Evolutionary conservation across 257 asterid species (phyloP), one percentile per base, ranked within the genome.

Genomic region (Solanum peruvianum): DNA sequence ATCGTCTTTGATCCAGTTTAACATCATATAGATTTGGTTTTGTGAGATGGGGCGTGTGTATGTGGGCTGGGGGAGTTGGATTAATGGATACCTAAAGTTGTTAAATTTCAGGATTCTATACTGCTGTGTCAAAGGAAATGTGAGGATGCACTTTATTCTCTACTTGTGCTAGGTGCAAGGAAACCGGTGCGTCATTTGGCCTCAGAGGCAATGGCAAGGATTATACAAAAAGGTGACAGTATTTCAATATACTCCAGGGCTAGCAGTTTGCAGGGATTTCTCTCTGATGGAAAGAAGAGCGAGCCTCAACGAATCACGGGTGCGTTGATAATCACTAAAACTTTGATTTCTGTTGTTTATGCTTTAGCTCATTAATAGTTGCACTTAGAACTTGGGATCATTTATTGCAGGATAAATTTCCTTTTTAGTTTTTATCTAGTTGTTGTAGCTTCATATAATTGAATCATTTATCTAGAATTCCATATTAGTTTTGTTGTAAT

Each of bases 151-250:
- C 96, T 97, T 69, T 93, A 95, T 90, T 95, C 99, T 83, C 90
- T 97, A 82, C 94, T 97, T 60, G 97, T 95, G 85, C 95, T 97
- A 29, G 99, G 99, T 88, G 98, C 98, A 72, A 91, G 99, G 83
- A 94, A 98, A 92, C 99, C 99, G 4, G 98, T 97, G 84, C 94
- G 99, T 60, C 99, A 97, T 92, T 88, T 97, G 92, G 95, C 99
- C 81, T 97, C 99, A 73, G 91, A 93, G 90, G 99, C 99, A 82
- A 95, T 95, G 99, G 95, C 98, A n/a, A 96, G 92, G 90, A 91
- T 93, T 78, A 96, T 97, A 88, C 87, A 84, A 72, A 97, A 96
- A 92, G 99, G 98, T 86, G 99, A 97, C 87, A 64, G 89, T 80
- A 97, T 97, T 86, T 96, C 99, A 2, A 92, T 97, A 90, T 97